These are phyloP conservation scores for Saccharomyces jurei DNA, from an alignment of 805 yeast genomes.

Conservation along the genomic window DNA sequence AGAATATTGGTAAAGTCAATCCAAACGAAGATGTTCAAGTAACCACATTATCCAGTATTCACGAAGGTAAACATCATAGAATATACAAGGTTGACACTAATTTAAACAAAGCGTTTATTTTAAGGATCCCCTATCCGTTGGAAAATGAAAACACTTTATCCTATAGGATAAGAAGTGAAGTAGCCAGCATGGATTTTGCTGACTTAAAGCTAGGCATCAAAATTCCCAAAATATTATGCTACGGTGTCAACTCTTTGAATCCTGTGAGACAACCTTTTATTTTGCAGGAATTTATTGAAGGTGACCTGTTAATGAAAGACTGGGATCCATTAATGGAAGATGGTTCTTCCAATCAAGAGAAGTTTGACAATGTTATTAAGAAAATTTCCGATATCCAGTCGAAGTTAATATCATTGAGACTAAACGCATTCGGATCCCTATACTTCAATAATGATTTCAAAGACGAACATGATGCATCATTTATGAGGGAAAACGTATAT, in stretches of 20 bases:
- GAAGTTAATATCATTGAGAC: constrained; percentile 45
- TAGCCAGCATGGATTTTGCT: constrained; percentile 85
- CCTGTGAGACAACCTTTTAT: constrained; percentile 67
- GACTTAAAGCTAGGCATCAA: constrained; percentile 52
- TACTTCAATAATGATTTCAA: constrained; percentile 41
- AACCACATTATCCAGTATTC: constrained; percentile 71
- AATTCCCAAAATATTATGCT: constrained; percentile 67
- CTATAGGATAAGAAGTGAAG: constrained; percentile 75
- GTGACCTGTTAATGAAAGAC: constrained; percentile 73
- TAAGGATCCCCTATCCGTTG: constrained; percentile 79
- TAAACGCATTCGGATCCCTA: constrained; percentile 72
- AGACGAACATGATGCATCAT: not conserved
- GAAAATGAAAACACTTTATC: constrained; percentile 58
- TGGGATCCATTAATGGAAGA: constrained; percentile 83
- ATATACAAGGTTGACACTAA: constrained; percentile 65
- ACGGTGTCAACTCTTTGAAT: constrained; percentile 55
- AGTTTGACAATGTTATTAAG: constrained; percentile 52
- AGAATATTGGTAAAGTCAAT: constrained; percentile 37
- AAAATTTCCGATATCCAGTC: constrained; percentile 66
- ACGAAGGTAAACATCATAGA: constrained; percentile 92
- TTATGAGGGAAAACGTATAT: constrained; percentile 30
- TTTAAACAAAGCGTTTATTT: constrained; percentile 48
- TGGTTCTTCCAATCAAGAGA: constrained; percentile 40
- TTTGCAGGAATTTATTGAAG: constrained; percentile 70
- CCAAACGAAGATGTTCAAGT: constrained; percentile 42